phyloP scores from a whole-genome alignment of 1,284 basidiomycete species.

The Microbotryum silenes-acaulis region DNA sequence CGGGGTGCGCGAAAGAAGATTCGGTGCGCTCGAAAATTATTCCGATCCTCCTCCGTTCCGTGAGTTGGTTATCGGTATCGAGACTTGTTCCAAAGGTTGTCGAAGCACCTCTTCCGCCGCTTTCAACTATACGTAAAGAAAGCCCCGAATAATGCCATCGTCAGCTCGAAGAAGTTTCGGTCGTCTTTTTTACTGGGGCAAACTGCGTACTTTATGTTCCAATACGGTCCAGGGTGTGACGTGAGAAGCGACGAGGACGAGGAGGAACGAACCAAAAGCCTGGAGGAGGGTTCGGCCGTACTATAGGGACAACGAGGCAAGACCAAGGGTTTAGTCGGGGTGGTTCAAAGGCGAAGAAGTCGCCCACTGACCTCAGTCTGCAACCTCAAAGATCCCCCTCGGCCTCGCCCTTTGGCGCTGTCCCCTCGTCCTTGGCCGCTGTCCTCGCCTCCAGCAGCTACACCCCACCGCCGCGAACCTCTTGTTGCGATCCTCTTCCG shows the following conservation, averaged over 20 bases:
- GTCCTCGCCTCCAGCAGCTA: conserved; percentile 8
- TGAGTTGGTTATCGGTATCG: too few relatives aligned
- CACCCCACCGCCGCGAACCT: conserved; percentile 22
- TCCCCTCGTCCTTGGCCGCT: background rate
- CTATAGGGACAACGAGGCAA: background rate
- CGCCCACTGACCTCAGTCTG: conserved; percentile 19
- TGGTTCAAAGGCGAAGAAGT: too few relatives aligned
- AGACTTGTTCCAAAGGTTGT: too few relatives aligned
- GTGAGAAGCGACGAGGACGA: conserved; percentile 20
- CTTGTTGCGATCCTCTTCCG: conserved; percentile 7
- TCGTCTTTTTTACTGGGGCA: too few relatives aligned
- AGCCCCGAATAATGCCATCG: too few relatives aligned
- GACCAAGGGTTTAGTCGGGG: background rate
- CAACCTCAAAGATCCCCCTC: conserved; percentile 12
- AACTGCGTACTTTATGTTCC: conserved; percentile 23
- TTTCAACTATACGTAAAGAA: too few relatives aligned
- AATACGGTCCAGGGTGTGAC: conserved; percentile 28
- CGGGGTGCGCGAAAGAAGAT: too few relatives aligned
- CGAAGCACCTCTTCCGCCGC: too few relatives aligned
- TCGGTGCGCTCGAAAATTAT: too few relatives aligned
- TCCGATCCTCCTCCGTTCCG: too few relatives aligned
- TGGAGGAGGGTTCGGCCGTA: conserved; percentile 16
- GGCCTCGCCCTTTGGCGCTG: background rate
- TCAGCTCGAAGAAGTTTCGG: too few relatives aligned
- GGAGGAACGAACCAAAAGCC: conserved; percentile 14